Percentiles rank a stretch among this genome's conserved stretches.
Conservation (phyloP, 495 filamentous ascomycete species). For the Neurospora intermedia region DNA sequence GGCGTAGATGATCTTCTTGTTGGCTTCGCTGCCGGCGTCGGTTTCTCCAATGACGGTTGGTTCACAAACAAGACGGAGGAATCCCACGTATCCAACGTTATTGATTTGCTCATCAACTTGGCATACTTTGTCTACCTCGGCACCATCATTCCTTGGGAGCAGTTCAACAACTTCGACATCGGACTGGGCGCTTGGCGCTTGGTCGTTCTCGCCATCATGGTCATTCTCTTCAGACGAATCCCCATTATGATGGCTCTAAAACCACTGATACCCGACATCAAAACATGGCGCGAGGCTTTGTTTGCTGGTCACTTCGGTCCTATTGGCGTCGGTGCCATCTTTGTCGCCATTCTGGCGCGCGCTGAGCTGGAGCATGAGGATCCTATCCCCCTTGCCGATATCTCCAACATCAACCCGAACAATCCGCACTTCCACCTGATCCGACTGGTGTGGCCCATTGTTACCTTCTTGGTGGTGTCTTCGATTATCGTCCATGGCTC, state of each 20-base stretch:
- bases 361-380: slow-evolving; percentile 70
- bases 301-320: slow-evolving; percentile 98
- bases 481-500: slow-evolving; percentile 96
- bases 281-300: slow-evolving; percentile 95
- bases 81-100: slow-evolving; percentile 97
- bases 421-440: slow-evolving; percentile 57
- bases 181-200: slow-evolving; percentile 80
- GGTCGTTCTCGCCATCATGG: slow-evolving; percentile 77
- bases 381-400: slow-evolving; percentile 55
- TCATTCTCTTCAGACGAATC: slow-evolving; percentile 93
- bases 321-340: slow-evolving; percentile 95
- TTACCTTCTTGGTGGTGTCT: slow-evolving; percentile 83
- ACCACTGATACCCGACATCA: slow-evolving; percentile 90
- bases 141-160: slow-evolving; percentile 90
- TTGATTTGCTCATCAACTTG: slow-evolving; percentile 93
- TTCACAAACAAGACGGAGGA: slow-evolving; percentile 98
- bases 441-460: slow-evolving; percentile 88
- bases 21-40: slow-evolving; percentile 88
- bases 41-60: slow-evolving; percentile 99
- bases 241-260: slow-evolving; percentile 91
- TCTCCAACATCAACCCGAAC: slow-evolving; percentile 36
- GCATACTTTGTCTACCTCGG: slow-evolving; percentile 97
- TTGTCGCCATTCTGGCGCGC: slow-evolving; percentile 82
- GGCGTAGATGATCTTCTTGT: slow-evolving; percentile 96
- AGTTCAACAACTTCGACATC: slow-evolving; percentile 61